Base-by-base conservation (phyloP, 805 yeast genomes). In the Barnettozyma californica region DNA sequence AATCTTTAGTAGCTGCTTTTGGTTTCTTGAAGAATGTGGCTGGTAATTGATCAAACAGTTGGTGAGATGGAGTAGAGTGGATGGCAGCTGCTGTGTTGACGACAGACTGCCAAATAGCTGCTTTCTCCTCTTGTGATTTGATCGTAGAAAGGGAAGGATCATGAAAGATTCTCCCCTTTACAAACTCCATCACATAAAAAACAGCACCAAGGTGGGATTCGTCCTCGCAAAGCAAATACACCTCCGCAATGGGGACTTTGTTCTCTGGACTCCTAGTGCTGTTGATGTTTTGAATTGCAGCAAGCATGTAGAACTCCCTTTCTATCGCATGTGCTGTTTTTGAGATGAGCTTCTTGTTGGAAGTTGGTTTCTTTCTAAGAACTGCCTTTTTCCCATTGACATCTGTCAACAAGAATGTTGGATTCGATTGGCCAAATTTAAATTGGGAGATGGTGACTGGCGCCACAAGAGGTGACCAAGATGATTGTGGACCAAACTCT, bases 301-400 rank as follows among this genome's bases (percentile, higher is more conserved):
- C 69, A 29, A 79, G 59, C 62, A 80, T 71, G 58, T 70, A 70
- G 56, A 75, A 81, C 58, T 81, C 87, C 16, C 86, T 60, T 54
- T 81, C 86, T 29, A 81, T 76, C 4, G 84, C 76, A 60, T 81
- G 87, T 1, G 87, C 84, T 8, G 80, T 70, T 53, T 69, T 74
- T 16, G 80, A 73, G 16, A 79, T 73, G 41, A 81, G 65, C 48
- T 74, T 67, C 33, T 68, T 68, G 53, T 75, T 77, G 2, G 76
- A 62, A 8, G 74, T 69, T 0, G 87, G 87, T 57, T 81, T 81
- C 53, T 80, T 68, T 48, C 87, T 66, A 44, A 81, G 67, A 3
- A 80, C 85, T 46, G 69, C 73, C 37, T 68, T 64, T 26, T 59
- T 63, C 1, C 70, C 70, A 5, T 52, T 51, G 2, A 68, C 58